phyloP scores from a whole-genome alignment of 2,329 filamentous ascomycete genomes.

The Exophiala dermatitidis region DNA sequence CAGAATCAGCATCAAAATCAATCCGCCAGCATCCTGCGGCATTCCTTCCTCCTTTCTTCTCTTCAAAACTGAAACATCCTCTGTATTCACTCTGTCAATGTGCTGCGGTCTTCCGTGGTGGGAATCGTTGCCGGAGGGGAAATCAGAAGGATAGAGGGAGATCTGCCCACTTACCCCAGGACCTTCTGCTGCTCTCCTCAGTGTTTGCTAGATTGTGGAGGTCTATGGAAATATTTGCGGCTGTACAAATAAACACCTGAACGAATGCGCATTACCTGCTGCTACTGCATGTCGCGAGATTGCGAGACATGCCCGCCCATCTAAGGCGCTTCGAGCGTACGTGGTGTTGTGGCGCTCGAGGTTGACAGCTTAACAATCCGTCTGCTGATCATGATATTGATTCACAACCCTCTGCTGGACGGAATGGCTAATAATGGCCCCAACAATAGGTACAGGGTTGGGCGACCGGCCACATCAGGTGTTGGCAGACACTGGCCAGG shows the following conservation, averaged over 20 bases:
- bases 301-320: too few species aligned
- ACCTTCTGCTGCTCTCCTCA: slow-evolving; percentile 29
- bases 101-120: slow-evolving; percentile 31
- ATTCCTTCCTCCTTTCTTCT: slow-evolving; percentile 26
- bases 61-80: slow-evolving; percentile 38
- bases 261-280: not conserved
- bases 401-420: too few species aligned
- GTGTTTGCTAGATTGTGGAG: slow-evolving; percentile 34
- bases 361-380: too few species aligned
- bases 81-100: slow-evolving; percentile 43
- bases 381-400: too few species aligned
- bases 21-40: too few species aligned
- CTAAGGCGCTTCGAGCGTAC: too few species aligned
- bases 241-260: slow-evolving; percentile 32
- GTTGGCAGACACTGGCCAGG: too few species aligned
- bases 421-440: too few species aligned
- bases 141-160: slow-evolving; percentile 39
- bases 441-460: too few species aligned
- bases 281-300: not conserved
- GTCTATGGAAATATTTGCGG: slow-evolving; percentile 42
- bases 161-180: slow-evolving; percentile 42
- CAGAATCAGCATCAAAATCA: too few species aligned
- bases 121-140: slow-evolving; percentile 38
- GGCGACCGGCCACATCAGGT: too few species aligned
- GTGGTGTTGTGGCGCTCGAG: too few species aligned